phyloP scores from a whole-genome alignment of 2,329 filamentous ascomycete species.

The Ophiocordyceps camponoti-leonardi region DNA sequence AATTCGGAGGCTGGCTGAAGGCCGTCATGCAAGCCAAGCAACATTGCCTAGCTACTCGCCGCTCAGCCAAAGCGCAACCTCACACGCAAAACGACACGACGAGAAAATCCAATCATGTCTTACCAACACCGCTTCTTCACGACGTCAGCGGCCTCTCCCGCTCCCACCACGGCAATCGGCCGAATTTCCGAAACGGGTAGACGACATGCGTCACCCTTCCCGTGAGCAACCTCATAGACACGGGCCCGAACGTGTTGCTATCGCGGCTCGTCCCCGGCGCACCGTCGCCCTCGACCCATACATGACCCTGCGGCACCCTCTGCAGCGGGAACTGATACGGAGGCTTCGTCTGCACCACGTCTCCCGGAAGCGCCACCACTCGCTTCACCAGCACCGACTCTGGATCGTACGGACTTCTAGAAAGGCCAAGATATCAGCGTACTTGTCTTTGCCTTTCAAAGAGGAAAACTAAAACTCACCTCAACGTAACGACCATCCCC shows the following conservation, averaged over 20 bases:
- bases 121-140: background rate
- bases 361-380: conserved; percentile 65
- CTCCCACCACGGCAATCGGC: conserved; percentile 40
- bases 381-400: conserved; percentile 62
- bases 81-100: no score
- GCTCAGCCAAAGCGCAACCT: no score
- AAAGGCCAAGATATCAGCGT: background rate
- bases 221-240: conserved; percentile 56
- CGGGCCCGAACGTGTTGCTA: conserved; percentile 81
- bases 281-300: conserved; percentile 93
- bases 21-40: no score
- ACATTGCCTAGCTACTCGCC: no score
- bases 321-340: conserved; percentile 40
- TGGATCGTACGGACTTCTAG: conserved; percentile 54
- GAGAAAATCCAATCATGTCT: background rate
- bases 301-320: conserved; percentile 62
- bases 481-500: conserved; percentile 61
- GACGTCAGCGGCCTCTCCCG: conserved; percentile 13
- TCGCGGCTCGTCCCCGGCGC: conserved; percentile 53
- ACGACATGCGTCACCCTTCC: conserved; percentile 59
- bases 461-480: conserved; percentile 19
- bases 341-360: conserved; percentile 49
- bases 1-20: no score
- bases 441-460: background rate
- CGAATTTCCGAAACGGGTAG: conserved; percentile 46